These are phyloP conservation scores for Canavalia gladiata DNA, from an alignment of 306 rosid species.

Conservation along the genomic window DNA sequence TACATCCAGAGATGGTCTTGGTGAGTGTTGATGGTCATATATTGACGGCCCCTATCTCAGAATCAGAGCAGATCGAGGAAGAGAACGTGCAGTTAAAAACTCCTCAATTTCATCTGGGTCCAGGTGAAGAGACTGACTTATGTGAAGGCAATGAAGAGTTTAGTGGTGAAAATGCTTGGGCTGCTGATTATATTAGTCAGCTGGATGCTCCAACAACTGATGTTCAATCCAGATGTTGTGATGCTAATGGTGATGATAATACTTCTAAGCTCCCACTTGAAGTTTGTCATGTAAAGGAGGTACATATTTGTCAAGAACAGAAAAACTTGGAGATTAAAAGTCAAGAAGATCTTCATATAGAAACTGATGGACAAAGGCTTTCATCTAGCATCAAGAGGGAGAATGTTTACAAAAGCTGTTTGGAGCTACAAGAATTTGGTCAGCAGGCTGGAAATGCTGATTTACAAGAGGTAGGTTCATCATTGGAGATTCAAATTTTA, in stretches of 20 bases:
- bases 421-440: conserved; percentile 59
- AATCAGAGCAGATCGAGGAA: conserved; percentile 70
- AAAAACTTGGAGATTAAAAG: conserved; percentile 48
- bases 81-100: conserved; percentile 79
- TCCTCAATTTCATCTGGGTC: conserved; percentile 93
- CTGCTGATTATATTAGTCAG: conserved; percentile 71
- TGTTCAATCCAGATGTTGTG: conserved; percentile 33
- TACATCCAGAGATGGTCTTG: conserved; percentile 82
- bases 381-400: conserved; percentile 46
- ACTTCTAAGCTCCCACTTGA: conserved; percentile 41
- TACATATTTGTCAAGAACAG: conserved; percentile 50
- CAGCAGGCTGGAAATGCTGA: conserved; percentile 50
- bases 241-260: conserved; percentile 43
- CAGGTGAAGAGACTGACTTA: conserved; percentile 77
- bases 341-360: conserved; percentile 52
- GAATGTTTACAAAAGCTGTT: conserved; percentile 68
- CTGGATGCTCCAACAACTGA: conserved; percentile 57
- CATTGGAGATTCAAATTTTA: conserved; percentile 49
- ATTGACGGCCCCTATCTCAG: conserved; percentile 86
- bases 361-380: conserved; percentile 58
- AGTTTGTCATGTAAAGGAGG: conserved; percentile 61
- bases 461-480: conserved; percentile 46
- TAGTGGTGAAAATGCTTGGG: conserved; percentile 70
- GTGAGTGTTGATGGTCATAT: conserved; percentile 96
- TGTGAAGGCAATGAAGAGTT: conserved; percentile 75